Conservation (phyloP, 2,329 filamentous ascomycete genomes). For the Fusarium heterosporum region DNA sequence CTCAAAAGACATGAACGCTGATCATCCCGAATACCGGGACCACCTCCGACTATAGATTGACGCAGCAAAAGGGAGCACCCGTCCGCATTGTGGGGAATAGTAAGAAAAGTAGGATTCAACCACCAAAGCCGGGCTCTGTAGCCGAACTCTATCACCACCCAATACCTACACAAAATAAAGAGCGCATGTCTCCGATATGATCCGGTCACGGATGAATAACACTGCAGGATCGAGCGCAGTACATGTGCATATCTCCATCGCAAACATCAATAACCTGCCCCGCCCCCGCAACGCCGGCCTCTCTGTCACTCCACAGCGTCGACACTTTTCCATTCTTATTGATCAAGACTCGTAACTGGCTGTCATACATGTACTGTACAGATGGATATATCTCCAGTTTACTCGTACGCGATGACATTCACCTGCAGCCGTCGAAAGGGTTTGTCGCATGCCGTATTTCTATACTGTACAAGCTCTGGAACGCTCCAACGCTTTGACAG, state of each 20-base stretch:
- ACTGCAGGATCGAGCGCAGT: constrained; percentile 35
- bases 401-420: neutral
- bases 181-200: constrained; percentile 25
- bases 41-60: constrained; percentile 21
- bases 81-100: constrained; percentile 34
- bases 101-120: constrained; percentile 10
- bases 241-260: constrained; percentile 18
- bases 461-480: neutral
- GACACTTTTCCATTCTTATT: constrained; percentile 14
- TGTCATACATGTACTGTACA: neutral
- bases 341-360: neutral
- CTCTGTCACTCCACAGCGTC: constrained; percentile 30
- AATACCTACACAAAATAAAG: neutral
- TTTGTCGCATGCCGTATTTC: neutral
- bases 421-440: neutral
- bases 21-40: constrained; percentile 1
- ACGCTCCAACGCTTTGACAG: constrained; percentile 1
- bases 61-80: constrained; percentile 27
- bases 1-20: neutral
- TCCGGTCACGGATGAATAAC: constrained; percentile 26
- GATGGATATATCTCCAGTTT: neutral
- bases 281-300: constrained; percentile 39
- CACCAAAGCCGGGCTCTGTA: constrained; percentile 17
- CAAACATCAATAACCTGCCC: constrained; percentile 22
- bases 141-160: constrained; percentile 13